Evolutionary conservation across 169 alveolate genomes (phyloP).

Genomic region (Theileria orientalis): DNA sequence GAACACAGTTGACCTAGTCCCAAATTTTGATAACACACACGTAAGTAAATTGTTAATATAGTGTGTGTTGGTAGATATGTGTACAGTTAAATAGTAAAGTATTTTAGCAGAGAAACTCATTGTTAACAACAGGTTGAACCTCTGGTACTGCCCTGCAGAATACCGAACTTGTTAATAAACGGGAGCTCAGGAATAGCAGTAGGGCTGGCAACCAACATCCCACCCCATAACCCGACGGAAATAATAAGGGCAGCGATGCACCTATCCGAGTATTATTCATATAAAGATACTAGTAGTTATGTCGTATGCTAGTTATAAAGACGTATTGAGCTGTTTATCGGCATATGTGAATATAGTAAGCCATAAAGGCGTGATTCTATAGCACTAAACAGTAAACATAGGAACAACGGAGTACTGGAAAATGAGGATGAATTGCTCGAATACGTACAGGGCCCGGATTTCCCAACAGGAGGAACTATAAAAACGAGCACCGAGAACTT

Average conservation of each 20-base stretch:
- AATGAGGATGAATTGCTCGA: slow-evolving; percentile 52
- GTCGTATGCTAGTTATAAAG: neutral
- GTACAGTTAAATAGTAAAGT: neutral
- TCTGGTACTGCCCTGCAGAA: slow-evolving; percentile 74
- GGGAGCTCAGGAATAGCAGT: slow-evolving; percentile 86
- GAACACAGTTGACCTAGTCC: slow-evolving; percentile 70
- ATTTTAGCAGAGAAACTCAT: neutral
- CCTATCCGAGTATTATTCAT: slow-evolving; percentile 36
- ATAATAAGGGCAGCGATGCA: slow-evolving; percentile 68
- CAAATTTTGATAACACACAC: slow-evolving; percentile 81
- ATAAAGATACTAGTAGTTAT: neutral
- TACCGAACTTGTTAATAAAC: slow-evolving; percentile 76
- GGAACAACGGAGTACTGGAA: slow-evolving; percentile 51
- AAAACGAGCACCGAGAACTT: slow-evolving; percentile 50
- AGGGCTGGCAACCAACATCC: slow-evolving; percentile 80
- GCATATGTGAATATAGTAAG: neutral
- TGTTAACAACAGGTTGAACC: slow-evolving; percentile 69
- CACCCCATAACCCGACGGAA: slow-evolving; percentile 80
- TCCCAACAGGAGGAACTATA: slow-evolving; percentile 83
- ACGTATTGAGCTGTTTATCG: neutral
- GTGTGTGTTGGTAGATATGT: neutral
- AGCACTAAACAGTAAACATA: neutral
- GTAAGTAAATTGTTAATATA: slow-evolving; percentile 4
- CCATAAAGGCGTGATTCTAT: neutral
- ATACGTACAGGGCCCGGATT: slow-evolving; percentile 78